Conservation (phyloP, 1,284 basidiomycete genomes). For the Mycena sp. region DNA sequence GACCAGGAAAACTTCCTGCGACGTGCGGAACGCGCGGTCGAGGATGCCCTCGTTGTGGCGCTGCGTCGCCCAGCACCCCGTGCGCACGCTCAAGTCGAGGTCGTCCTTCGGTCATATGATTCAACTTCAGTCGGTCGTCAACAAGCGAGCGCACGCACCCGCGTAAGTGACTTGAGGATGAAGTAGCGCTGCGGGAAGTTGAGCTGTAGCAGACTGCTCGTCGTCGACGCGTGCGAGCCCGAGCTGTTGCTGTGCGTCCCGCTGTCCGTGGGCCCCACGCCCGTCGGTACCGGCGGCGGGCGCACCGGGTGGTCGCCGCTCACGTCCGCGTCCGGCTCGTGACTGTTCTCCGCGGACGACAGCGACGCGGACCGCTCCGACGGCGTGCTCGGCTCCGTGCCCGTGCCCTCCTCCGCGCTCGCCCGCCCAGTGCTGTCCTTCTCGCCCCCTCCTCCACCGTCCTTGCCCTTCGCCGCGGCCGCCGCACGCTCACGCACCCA, state of each 20-base stretch:
- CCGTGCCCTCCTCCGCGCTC: constrained; percentile 1
- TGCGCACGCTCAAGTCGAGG: constrained; percentile 85
- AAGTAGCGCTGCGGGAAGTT: constrained; percentile 92
- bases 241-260: constrained; percentile 63
- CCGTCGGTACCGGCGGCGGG: constrained; percentile 21
- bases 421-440: not conserved
- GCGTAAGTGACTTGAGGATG: constrained; percentile 89
- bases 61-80: constrained; percentile 92
- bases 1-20: constrained; percentile 86
- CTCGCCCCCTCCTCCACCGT: constrained; percentile 39
- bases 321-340: too few species aligned
- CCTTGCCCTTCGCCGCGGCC: constrained; percentile 68
- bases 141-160: constrained; percentile 56
- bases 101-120: constrained; percentile 63
- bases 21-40: constrained; percentile 92
- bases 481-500: too few species aligned
- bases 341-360: not conserved
- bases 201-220: constrained; percentile 74
- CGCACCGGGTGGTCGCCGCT: constrained; percentile 39
- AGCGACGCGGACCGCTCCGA: constrained; percentile 39
- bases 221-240: constrained; percentile 74
- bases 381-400: constrained; percentile 26
- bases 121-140: not conserved
- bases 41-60: constrained; percentile 90
- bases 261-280: too few species aligned